These are phyloP conservation scores for Jacaranda mimosifolia DNA, from an alignment of 257 asterid genomes.

Conservation along the genomic window DNA sequence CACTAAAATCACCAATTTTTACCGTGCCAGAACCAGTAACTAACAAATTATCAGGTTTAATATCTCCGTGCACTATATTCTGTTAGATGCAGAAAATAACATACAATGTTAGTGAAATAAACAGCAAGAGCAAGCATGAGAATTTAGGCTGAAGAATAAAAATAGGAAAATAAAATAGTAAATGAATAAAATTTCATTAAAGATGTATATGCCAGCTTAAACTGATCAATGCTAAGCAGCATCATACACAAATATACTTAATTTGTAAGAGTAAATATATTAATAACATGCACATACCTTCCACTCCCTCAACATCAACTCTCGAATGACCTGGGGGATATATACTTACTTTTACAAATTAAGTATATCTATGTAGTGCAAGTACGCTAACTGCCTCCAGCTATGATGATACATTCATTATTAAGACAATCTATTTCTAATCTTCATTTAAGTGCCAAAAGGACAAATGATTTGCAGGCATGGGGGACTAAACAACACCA, in stretches of 20 bases:
- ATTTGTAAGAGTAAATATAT: background rate
- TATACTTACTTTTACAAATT: too few relatives aligned
- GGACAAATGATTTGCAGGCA: constrained; percentile 14
- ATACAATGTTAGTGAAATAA: constrained; percentile 28
- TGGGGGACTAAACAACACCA: background rate
- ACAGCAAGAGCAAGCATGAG: constrained; percentile 12
- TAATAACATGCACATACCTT: too few relatives aligned
- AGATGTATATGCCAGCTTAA: constrained; percentile 20
- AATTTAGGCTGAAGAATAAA: background rate
- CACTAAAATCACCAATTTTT: constrained; percentile 96
- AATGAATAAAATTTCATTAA: background rate
- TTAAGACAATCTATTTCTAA: constrained; percentile 3
- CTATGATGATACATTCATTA: background rate
- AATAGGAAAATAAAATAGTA: too few relatives aligned
- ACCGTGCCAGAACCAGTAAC: constrained; percentile 83
- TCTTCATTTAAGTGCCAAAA: constrained; percentile 10
- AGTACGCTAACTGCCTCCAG: background rate
- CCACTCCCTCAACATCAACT: too few relatives aligned
- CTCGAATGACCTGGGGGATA: too few relatives aligned
- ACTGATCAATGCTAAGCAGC: background rate
- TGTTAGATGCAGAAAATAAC: constrained; percentile 44
- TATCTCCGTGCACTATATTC: constrained; percentile 98
- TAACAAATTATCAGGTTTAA: constrained; percentile 93
- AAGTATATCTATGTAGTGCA: too few relatives aligned
- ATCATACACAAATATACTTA: background rate